Conservation (phyloP, 257 asterid genomes). For the Cordia subcordata region DNA sequence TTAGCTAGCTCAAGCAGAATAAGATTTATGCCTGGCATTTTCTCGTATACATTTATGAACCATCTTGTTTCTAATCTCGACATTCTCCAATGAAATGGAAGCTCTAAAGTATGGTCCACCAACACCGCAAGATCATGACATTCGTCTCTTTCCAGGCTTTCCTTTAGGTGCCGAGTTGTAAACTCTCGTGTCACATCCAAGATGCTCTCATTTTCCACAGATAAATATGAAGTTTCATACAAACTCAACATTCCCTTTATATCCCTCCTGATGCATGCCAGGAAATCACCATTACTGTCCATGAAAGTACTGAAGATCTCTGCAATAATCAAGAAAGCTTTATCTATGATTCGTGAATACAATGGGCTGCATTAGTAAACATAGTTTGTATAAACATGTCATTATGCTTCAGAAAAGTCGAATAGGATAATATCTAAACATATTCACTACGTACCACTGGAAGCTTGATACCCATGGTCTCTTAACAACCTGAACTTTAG, state of each 20-base stretch:
- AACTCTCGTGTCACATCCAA: neutral
- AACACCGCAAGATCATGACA: neutral
- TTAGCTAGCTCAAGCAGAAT: neutral
- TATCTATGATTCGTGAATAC: no score
- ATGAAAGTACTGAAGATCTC: neutral
- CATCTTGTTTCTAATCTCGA: neutral
- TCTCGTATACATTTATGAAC: neutral
- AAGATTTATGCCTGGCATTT: neutral
- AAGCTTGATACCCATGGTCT: slow-evolving; percentile 22
- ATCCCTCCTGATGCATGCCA: neutral
- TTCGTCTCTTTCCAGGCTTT: neutral
- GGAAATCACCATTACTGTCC: slow-evolving; percentile 4
- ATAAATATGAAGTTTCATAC: slow-evolving; percentile 4
- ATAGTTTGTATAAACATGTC: no score
- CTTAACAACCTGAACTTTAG: slow-evolving; percentile 27
- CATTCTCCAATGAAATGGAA: neutral
- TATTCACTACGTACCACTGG: slow-evolving; percentile 15
- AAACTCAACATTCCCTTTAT: slow-evolving; percentile 5
- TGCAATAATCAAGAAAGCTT: neutral
- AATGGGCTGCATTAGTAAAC: no score
- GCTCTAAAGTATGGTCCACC: neutral
- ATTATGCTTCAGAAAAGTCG: no score
- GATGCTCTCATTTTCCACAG: neutral
- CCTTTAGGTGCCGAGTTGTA: neutral
- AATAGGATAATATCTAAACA: no score